Evolutionary conservation across 2,329 filamentous ascomycete genomes (phyloP), one percentile per base, ranked within the genome.

Genomic region (Hymenoscyphus fructigenus): DNA sequence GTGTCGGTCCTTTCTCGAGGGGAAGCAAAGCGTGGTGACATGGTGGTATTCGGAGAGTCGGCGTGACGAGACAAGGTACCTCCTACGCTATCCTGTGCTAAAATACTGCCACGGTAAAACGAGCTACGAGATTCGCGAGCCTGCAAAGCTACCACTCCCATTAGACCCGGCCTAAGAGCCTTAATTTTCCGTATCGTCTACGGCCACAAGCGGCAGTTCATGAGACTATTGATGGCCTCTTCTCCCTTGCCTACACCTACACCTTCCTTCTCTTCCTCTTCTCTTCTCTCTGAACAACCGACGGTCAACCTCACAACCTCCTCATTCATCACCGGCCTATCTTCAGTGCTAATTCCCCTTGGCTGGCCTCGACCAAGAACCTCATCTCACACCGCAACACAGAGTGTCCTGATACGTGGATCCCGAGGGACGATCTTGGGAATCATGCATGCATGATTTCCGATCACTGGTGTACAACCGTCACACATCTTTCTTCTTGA

Each of bases 131-230:
- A 6, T 14, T 17, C 58, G 29, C 28, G 17, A 34, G 34, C 36
- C 28, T 10, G 38, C 26, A 50, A 23, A 7, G 36, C 17, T 10
- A 34, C 28, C 10, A 38, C 28, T 20, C 20, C 7, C 17, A 29
- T 20, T 47, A 28, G 20, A 32, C 38, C 17, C 59, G 44, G 59
- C 28, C 47, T n/a, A 38, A 23, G 29, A 36, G 7, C 28, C 10
- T 17, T 55, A 55, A 50, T 61, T 61, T 47, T 61, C 59, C 59
- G 59, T 50, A 17, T 61, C 44, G 44, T 56, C 59, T 53, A 32
- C 28, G 29, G 17, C 59, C 23, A 56, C 59, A 61, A 61, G 59
- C 59, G 59, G 59, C 59, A 61, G 44, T 61, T 61, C 44, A 61
- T 50, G 59, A 60, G 38, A 60, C 59, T 60, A 60, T 59, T 59